A percentile compares a stretch with the other conserved stretches of the same genome.
phyloP scores from a whole-genome alignment of 2,329 filamentous ascomycete species.

The Cytospora mali region DNA sequence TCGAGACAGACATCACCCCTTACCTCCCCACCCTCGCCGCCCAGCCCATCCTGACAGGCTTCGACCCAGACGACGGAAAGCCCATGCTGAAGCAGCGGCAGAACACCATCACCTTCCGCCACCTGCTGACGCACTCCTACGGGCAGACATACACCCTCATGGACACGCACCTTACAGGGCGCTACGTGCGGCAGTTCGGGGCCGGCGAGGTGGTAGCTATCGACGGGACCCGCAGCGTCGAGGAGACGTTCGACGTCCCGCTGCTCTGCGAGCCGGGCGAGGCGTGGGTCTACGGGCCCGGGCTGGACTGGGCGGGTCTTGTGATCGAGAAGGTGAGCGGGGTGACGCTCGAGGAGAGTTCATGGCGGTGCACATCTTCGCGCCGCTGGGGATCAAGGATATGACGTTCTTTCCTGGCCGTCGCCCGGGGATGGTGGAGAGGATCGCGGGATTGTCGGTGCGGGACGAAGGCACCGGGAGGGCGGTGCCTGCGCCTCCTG shows the following conservation, averaged over 20 bases:
- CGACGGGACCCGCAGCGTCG: slow-evolving; percentile 38
- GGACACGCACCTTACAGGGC: slow-evolving; percentile 37
- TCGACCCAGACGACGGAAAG: slow-evolving; percentile 39
- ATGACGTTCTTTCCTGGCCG: slow-evolving; percentile 39
- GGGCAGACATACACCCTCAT: slow-evolving; percentile 49
- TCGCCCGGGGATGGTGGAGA: slow-evolving; percentile 13
- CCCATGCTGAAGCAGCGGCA: slow-evolving; percentile 42
- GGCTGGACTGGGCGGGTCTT: slow-evolving; percentile 51
- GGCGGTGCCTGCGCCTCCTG: slow-evolving; percentile 12
- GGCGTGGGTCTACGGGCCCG: slow-evolving; percentile 52
- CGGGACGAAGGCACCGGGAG: slow-evolving; percentile 20
- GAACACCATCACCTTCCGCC: slow-evolving; percentile 44
- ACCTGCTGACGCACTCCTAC: slow-evolving; percentile 52
- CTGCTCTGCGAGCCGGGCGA: slow-evolving; percentile 48
- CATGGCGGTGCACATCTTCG: slow-evolving; percentile 41
- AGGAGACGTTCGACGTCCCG: slow-evolving; percentile 46
- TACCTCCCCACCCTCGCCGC: slow-evolving; percentile 38
- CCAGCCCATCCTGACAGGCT: slow-evolving; percentile 40
- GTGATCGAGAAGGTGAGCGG: slow-evolving; percentile 46
- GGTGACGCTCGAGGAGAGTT: slow-evolving; percentile 40
- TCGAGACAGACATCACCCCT: slow-evolving; percentile 40
- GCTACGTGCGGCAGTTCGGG: slow-evolving; percentile 27
- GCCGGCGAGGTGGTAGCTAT: slow-evolving; percentile 42
- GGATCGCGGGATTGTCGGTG: slow-evolving; percentile 8
- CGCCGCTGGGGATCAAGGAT: slow-evolving; percentile 40